Conservation (phyloP, 257 asterid genomes). For the Gynochthodes officinalis region DNA sequence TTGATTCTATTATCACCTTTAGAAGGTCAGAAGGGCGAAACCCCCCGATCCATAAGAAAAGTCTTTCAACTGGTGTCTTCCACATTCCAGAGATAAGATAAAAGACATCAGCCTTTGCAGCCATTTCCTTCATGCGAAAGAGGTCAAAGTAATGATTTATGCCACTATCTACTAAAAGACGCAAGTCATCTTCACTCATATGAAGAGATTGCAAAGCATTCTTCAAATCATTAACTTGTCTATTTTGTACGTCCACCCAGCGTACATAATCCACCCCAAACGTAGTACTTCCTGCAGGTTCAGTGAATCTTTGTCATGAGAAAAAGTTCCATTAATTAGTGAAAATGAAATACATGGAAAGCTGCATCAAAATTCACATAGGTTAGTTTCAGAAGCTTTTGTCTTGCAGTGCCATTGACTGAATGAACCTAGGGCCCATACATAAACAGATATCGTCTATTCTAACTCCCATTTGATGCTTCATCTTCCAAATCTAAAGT, state of each 20-base stretch:
- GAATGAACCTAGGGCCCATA: neutral
- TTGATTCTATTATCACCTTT: slow-evolving; percentile 43
- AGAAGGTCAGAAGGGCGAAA: slow-evolving; percentile 86
- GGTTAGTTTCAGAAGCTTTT: neutral
- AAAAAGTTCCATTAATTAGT: neutral
- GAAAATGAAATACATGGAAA: neutral
- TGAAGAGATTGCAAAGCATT: slow-evolving; percentile 59
- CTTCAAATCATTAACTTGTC: slow-evolving; percentile 49
- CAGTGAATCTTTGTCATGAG: neutral
- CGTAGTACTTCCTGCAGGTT: slow-evolving; percentile 48
- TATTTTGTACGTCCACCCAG: slow-evolving; percentile 82
- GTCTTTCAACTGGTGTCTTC: slow-evolving; percentile 85
- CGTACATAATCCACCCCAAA: slow-evolving; percentile 74
- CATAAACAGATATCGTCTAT: neutral
- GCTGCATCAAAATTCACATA: neutral
- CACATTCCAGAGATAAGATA: slow-evolving; percentile 81
- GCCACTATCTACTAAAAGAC: slow-evolving; percentile 49
- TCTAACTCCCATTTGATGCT: neutral
- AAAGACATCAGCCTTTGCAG: slow-evolving; percentile 76
- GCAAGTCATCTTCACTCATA: slow-evolving; percentile 52
- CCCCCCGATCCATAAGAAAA: slow-evolving; percentile 93
- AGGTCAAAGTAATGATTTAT: slow-evolving; percentile 66
- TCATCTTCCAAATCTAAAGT: neutral
- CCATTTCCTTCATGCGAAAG: slow-evolving; percentile 73
- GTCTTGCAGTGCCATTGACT: neutral